Base-by-base conservation (phyloP, 1,284 basidiomycete species). In the Neotropicomus parvogracilis region DNA sequence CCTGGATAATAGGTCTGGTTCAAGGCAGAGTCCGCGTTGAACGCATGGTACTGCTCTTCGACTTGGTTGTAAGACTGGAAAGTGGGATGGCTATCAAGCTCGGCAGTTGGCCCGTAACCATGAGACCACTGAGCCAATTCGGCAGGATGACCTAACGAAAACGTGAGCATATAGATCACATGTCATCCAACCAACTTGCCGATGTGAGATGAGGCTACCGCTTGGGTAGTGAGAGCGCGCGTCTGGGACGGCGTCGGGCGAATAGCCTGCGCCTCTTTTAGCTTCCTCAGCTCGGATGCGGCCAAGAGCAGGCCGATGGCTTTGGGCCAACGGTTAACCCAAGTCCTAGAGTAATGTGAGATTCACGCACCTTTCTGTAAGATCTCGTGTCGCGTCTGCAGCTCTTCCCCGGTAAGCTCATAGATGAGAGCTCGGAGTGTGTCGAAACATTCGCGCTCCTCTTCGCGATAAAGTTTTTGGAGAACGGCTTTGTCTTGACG, bases 401-500 rank as follows among this genome's bases (percentile, higher is more conserved):
- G 43, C 14, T 48, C 53, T 19, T 54, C 48, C 9, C 53, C 50
- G 3, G 58, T 59, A 12, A 59, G 46, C 4, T 53, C 40, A 2
- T 33, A 40, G 44, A 58, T 55, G 33, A 52, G 36, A 3, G 20
- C 31, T 16, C 48, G 43, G 9, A 63, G 63, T 1, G 27, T 21
- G n/a, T 39, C 45, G 36, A 64, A 60, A 28, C 40, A 40, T 31
- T 57, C 48, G 5, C 36, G 19, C 35, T 63, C 62, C 29, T 52
- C 54, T 31, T 48, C 48, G 27, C 62, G 56, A 31, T 65, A 63
- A 21, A 36, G 43, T 26, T 52, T 52, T 12, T 63, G 64, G 9
- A 26, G 28, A 1, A 44, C 26, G 26, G 24, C 47, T 24, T 61
- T 63, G 13, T 16, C 52, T 19, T 44, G 37, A 36, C 48, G 51